Base-by-base conservation (phyloP, 2,329 filamentous ascomycete species). In the Talaromyces sp. region DNA sequence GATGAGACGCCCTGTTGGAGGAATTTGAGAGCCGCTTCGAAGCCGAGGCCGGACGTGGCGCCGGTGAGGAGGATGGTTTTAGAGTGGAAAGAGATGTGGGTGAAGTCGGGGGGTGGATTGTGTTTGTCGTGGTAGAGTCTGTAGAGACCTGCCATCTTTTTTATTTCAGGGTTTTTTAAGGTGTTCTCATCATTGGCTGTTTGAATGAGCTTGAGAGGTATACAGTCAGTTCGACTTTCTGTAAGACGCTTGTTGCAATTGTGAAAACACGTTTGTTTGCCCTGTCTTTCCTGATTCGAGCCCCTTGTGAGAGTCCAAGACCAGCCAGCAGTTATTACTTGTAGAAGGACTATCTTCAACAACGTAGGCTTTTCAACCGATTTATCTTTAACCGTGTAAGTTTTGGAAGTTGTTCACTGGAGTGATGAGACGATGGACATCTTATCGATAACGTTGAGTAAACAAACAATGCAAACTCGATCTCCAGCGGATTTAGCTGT, bases 1-100 rank as follows among this genome's bases (percentile, higher is more conserved):
- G 70, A 75, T 8, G 77, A 73, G 1, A 79, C 77, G 3, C 79
- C 78, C 7, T 81, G 75, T 10, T 74, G 73, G 6, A 80, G 77
- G 52, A 82, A 78, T 69, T 84, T 83, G 67, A 80, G 73, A 2
- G 82, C 81, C 5, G 83, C 81, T 69, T 83, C 81, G 25, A 82
- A 77, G 0, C 84, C 84, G 15, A 86, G 72, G 4, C 84, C 84
- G 1, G 79, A 77, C 49, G 82, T 85, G 10, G 81, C 81, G 25
- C 83, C 83, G 7, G 83, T 84, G 17, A 85, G 70, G 9, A 85
- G 73, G 3, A 84, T 78, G 0, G 79, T 82, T 68, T 81, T 81
- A 13, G 79, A 78, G 9, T 74, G 75, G 57, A 84, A 80, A 1
- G 79, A 79, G 54, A 73, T 68, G 17, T 71, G 68, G 5, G 66